A percentile compares a stretch with the other conserved stretches of the same genome.
phyloP scores from a whole-genome alignment of 441 rosid genomes.

The Gossypium davidsonii region DNA sequence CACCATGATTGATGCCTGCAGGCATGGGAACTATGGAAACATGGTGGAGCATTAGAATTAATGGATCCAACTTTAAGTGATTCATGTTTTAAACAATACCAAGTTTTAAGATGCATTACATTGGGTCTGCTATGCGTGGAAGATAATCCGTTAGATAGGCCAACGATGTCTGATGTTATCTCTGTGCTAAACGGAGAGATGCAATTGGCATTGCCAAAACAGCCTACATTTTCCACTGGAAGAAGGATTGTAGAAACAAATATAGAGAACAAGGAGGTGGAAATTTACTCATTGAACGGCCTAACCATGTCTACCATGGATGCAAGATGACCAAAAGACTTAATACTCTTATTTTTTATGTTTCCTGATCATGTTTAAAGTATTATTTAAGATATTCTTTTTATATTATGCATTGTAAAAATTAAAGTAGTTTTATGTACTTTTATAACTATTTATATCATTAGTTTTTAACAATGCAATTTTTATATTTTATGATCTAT shows the following conservation, averaged over 20 bases:
- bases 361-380: not conserved
- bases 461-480: too few species aligned
- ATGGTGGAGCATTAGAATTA: not conserved
- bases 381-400: not conserved
- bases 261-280: not conserved
- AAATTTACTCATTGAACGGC: not conserved
- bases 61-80: not conserved
- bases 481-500: too few species aligned
- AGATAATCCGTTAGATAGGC: conserved; percentile 6
- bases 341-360: not conserved
- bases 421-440: too few species aligned
- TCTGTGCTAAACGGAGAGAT: conserved; percentile 6
- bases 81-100: not conserved
- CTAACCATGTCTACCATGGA: not conserved
- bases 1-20: not conserved
- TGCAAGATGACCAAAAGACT: not conserved
- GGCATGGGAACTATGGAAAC: conserved; percentile 20
- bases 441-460: too few species aligned
- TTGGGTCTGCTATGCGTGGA: conserved; percentile 16
- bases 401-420: too few species aligned
- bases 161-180: conserved; percentile 10
- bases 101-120: conserved; percentile 10
- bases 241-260: not conserved
- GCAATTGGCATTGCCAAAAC: not conserved
- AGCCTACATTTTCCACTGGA: not conserved